phyloP scores from a whole-genome alignment of 2,329 filamentous ascomycete genomes.

The Seiridium unicorne region DNA sequence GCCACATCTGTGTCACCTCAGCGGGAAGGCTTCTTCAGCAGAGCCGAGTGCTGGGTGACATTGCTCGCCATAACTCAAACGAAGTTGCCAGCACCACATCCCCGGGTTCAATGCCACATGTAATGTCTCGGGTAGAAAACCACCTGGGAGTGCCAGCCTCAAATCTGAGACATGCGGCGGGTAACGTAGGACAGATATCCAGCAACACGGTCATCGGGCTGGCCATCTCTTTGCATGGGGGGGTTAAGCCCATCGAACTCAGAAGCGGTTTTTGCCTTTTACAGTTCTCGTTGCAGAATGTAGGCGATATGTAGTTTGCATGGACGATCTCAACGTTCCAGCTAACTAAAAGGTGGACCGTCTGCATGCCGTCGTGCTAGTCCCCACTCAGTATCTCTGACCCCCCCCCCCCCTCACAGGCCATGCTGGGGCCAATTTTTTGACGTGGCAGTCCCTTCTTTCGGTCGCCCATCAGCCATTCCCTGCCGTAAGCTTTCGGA shows the following conservation, averaged over 20 bases:
- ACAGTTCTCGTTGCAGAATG: neutral
- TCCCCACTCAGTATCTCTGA: slow-evolving; percentile 1
- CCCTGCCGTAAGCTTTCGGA: slow-evolving; percentile 9
- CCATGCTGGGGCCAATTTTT: slow-evolving; percentile 17
- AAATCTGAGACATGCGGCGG: slow-evolving; percentile 6
- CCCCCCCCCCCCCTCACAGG: neutral
- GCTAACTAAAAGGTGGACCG: neutral
- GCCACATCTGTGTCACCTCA: slow-evolving; percentile 1
- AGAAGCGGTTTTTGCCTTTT: neutral
- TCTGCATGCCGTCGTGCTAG: neutral
- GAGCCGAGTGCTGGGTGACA: neutral
- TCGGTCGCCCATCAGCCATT: slow-evolving; percentile 23
- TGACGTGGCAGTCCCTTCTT: slow-evolving; percentile 30
- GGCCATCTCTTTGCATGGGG: too few species aligned
- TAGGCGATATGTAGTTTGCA: neutral
- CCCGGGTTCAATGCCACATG: slow-evolving; percentile 1
- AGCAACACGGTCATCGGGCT: neutral
- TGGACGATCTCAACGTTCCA: neutral
- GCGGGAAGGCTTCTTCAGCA: neutral
- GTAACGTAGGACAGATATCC: neutral
- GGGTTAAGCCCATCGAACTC: too few species aligned
- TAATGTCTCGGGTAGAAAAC: neutral
- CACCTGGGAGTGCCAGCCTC: neutral
- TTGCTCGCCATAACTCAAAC: neutral
- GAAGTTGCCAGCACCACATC: neutral